phyloP scores from a whole-genome alignment of 371 early-diverging fungal species.

The Chytridiales sp. region DNA sequence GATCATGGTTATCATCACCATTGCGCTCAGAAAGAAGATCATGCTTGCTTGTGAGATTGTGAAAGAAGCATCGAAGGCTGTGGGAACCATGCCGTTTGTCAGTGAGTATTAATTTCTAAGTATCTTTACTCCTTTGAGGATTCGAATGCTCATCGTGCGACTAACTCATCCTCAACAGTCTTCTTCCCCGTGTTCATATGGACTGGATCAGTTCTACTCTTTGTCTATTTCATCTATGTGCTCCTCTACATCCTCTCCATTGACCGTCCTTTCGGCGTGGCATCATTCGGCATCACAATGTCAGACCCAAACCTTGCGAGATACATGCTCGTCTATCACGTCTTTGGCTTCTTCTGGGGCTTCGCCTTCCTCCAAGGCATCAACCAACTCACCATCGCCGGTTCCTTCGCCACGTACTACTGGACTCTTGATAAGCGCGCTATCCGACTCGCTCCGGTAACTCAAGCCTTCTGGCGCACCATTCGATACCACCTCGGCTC shows the following conservation, averaged over 20 bases:
- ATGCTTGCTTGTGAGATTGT: constrained; percentile 46
- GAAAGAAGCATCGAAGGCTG: constrained; percentile 36
- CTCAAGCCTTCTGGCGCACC: constrained; percentile 35
- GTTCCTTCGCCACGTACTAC: constrained; percentile 54
- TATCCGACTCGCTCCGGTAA: constrained; percentile 33
- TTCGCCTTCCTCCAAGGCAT: constrained; percentile 46
- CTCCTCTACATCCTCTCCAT: constrained; percentile 32
- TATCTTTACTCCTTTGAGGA: not conserved
- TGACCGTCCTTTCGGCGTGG: constrained; percentile 10
- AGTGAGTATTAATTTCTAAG: constrained; percentile 26
- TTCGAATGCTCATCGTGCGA: no score
- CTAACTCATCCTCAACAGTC: constrained; percentile 17
- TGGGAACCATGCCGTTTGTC: constrained; percentile 39
- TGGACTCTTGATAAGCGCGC: constrained; percentile 50
- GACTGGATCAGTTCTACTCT: constrained; percentile 22
- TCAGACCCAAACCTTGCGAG: constrained; percentile 9
- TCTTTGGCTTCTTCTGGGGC: constrained; percentile 54
- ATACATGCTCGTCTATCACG: constrained; percentile 33
- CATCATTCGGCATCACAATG: constrained; percentile 3
- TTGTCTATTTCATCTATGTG: constrained; percentile 36
- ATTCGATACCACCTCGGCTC: constrained; percentile 57
- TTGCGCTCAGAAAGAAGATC: constrained; percentile 39
- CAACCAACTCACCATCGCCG: constrained; percentile 47
- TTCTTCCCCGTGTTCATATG: constrained; percentile 34
- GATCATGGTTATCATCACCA: constrained; percentile 28